Evolutionary conservation across 371 early-diverging fungal species (phyloP).

Genomic region (Mortierella sp.): DNA sequence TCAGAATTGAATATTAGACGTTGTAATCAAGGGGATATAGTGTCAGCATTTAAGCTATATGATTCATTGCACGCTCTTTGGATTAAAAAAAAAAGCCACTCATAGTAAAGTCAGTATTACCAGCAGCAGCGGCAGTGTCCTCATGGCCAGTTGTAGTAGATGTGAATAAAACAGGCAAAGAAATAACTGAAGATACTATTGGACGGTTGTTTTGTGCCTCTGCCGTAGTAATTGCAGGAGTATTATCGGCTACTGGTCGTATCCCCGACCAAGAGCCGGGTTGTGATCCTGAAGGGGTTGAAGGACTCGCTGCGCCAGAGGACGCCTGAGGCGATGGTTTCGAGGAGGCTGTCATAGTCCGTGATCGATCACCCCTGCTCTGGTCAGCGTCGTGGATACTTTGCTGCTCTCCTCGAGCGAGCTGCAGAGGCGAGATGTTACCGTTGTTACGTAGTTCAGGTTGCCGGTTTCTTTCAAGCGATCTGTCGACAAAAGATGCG

Average conservation of each 20-base stretch:
- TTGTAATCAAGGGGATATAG: background rate
- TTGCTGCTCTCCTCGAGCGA: background rate
- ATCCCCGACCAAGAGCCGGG: constrained; percentile 29
- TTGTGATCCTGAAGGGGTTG: constrained; percentile 7
- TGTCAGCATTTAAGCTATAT: no score
- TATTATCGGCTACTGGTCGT: constrained; percentile 26
- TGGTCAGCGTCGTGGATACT: constrained; percentile 10
- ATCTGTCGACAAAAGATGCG: background rate
- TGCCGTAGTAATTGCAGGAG: constrained; percentile 6
- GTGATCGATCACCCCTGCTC: constrained; percentile 10
- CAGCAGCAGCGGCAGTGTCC: background rate
- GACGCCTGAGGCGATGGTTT: constrained; percentile 6
- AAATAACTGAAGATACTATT: background rate
- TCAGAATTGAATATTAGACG: background rate
- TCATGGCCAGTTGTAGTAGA: background rate
- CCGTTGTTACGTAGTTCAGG: background rate
- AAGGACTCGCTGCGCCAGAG: constrained; percentile 12
- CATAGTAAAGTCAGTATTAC: background rate
- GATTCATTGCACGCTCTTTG: background rate
- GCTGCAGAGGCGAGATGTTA: background rate
- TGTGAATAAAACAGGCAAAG: background rate
- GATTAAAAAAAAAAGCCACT: background rate
- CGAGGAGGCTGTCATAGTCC: constrained; percentile 1
- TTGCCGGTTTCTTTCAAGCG: background rate
- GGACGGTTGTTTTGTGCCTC: background rate